Percentiles rank a stretch among this genome's conserved stretches.
These are phyloP conservation scores for Trichoderma semiorbis DNA, from an alignment of 2,329 filamentous ascomycete species.

Conservation along the genomic window DNA sequence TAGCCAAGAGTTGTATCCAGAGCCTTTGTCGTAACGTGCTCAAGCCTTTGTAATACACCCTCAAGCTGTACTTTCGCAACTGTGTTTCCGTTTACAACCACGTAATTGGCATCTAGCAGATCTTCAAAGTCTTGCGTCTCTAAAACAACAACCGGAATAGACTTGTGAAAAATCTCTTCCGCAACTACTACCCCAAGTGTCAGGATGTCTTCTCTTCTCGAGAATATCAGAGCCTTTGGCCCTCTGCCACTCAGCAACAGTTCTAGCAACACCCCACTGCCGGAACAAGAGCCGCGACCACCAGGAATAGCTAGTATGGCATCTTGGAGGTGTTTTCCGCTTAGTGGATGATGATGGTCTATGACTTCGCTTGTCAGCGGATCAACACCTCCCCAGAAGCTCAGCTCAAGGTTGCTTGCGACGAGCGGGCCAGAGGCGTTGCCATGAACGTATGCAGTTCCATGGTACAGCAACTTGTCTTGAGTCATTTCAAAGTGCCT, in stretches of 20 bases:
- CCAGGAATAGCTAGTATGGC: slow-evolving; percentile 42
- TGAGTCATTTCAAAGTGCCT: background rate
- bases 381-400: slow-evolving; percentile 46
- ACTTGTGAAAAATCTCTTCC: slow-evolving; percentile 36
- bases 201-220: slow-evolving; percentile 41
- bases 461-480: background rate
- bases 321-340: slow-evolving; percentile 30
- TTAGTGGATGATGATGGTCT: slow-evolving; percentile 42
- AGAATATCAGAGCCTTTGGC: slow-evolving; percentile 41
- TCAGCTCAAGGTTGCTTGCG: slow-evolving; percentile 31
- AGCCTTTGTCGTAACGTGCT: background rate
- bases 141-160: slow-evolving; percentile 39
- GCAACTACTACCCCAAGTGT: slow-evolving; percentile 44
- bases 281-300: slow-evolving; percentile 46
- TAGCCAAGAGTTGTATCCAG: background rate
- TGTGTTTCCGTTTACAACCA: background rate
- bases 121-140: slow-evolving; percentile 19
- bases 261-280: slow-evolving; percentile 44
- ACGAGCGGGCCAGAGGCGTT: slow-evolving; percentile 30
- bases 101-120: background rate
- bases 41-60: background rate
- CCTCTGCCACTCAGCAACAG: slow-evolving; percentile 38
- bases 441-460: slow-evolving; percentile 25
- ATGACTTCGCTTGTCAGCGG: slow-evolving; percentile 39
- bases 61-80: background rate